Base-by-base conservation (phyloP, 768 basidiomycete species). In the Leccinum subtestaceum region DNA sequence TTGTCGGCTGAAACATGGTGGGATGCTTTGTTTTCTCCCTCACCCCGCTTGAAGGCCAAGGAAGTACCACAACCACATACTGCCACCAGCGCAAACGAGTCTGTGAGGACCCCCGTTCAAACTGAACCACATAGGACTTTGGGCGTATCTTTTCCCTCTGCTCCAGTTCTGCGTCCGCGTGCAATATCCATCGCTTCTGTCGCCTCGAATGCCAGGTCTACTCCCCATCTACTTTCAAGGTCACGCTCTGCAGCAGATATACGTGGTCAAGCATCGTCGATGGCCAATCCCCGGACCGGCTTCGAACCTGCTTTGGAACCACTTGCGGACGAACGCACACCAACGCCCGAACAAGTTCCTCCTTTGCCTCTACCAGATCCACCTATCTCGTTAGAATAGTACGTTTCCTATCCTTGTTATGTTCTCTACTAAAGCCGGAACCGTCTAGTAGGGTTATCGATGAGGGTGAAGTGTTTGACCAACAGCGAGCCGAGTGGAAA, bases 1-100 rank as follows among this genome's bases (percentile, higher is more conserved):
- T 66, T 91, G 2, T 82, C 85, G 2, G 82, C 88, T 0, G 88
- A 91, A 73, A 85, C 86, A 17, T 91, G 89, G 88, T 93, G 90
- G 72, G 89, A 92, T 62, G 89, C 89, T 0, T 65, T 92, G 9
- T 71, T 92, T 25, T 86, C 91, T 57, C 91, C 91, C 3, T 82
- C 88, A 1, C 91, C 91, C 12, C 78, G 89, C 53, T 81, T 93
- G 64, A 83, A 81, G 67, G 58, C 84, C 59, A 81, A 79, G 62
- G 76, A 78, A 23, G 63, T 66, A 21, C 57, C 67, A 59, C 59
- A 58, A 57, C 46, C 57, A 53, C 38, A 51, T 55, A 48, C 56
- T 2, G 59, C 58, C 8, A 63, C 63, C 29, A 75, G 59, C 49
- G 65, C 62, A 12, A 66, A 77, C 31, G 83, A 81, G 60, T 82